Percentiles rank a stretch among this genome's conserved stretches.
phyloP scores from a whole-genome alignment of 257 asterid genomes.

The Salvia splendens region DNA sequence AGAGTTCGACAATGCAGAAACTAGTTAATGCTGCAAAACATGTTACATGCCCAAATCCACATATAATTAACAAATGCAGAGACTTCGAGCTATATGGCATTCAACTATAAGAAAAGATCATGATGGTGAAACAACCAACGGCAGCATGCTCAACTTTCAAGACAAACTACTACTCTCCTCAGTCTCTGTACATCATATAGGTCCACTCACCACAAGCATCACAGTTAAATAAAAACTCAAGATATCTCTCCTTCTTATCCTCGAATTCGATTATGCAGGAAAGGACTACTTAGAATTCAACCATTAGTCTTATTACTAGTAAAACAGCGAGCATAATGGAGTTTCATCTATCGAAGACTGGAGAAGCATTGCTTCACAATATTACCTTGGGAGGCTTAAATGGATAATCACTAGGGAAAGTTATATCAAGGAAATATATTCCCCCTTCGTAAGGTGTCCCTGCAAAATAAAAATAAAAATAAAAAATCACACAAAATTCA shows the following conservation, averaged over 20 bases:
- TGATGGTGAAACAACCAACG: background rate
- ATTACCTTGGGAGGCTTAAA: constrained; percentile 91
- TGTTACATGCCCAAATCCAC: too few species aligned
- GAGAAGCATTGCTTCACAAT: constrained; percentile 18
- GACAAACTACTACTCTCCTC: background rate
- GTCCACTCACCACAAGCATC: background rate
- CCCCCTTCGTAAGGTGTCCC: constrained; percentile 98
- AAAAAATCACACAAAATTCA: constrained; percentile 17
- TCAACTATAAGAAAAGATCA: background rate
- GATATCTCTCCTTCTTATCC: background rate
- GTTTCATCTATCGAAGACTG: background rate
- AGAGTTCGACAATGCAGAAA: too few species aligned
- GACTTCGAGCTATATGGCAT: background rate
- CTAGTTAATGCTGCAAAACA: too few species aligned
- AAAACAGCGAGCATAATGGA: background rate
- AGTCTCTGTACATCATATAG: background rate
- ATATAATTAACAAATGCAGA: too few species aligned
- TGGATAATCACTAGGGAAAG: constrained; percentile 82
- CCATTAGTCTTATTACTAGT: background rate
- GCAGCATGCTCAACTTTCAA: background rate
- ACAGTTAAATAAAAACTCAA: background rate
- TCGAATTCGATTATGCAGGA: background rate
- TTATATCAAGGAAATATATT: constrained; percentile 81
- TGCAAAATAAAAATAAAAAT: constrained; percentile 32
- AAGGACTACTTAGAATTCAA: background rate